Conservation (phyloP, 192 early-diverging fungal species). For the Coemansia nantahalensis region DNA sequence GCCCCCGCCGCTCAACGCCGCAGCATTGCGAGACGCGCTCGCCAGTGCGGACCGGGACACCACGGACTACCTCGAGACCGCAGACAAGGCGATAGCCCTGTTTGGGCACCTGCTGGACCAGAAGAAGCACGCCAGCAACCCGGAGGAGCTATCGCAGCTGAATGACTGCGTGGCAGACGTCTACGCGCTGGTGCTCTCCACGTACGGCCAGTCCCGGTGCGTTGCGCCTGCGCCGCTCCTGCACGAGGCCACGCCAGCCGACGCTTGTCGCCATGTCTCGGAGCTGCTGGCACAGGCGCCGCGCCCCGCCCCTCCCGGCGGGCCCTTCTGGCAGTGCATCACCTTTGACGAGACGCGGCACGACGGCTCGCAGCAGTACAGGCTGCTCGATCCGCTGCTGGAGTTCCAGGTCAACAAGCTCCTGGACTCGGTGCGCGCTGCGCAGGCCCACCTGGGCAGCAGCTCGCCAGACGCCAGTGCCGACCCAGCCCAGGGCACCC, state of each 20-base stretch:
- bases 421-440: constrained; percentile 32
- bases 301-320: constrained; percentile 5
- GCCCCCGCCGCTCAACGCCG: no score
- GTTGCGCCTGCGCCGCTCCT: neutral
- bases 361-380: constrained; percentile 49
- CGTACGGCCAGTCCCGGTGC: constrained; percentile 25
- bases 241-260: constrained; percentile 4
- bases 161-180: constrained; percentile 34
- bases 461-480: neutral
- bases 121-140: constrained; percentile 22
- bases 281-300: neutral
- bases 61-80: constrained; percentile 18
- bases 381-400: constrained; percentile 46
- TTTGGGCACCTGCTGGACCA: constrained; percentile 32
- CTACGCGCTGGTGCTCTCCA: constrained; percentile 26
- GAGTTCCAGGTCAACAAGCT: constrained; percentile 50
- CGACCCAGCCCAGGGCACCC: neutral
- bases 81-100: constrained; percentile 21
- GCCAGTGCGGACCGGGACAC: constrained; percentile 2
- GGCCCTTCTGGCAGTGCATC: constrained; percentile 33
- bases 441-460: constrained; percentile 1
- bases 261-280: neutral
- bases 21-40: neutral
- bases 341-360: constrained; percentile 41
- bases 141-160: constrained; percentile 9